Evolutionary conservation across 169 alveolate genomes (phyloP).

Genomic region (Besnoitia besnoiti): DNA sequence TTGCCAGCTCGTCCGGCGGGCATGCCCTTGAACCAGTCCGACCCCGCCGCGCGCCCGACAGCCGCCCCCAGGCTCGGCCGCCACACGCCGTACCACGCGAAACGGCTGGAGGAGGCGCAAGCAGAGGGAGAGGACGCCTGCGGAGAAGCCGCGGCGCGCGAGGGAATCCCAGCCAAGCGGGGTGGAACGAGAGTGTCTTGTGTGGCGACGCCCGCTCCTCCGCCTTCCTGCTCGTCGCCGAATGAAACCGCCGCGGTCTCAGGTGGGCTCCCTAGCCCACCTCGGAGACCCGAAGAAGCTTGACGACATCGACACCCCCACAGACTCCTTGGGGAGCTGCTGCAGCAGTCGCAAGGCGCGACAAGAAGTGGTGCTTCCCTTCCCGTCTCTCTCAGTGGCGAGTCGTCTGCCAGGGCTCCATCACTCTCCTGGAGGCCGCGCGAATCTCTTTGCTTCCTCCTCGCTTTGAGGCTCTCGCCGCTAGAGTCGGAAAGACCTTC

Average conservation of each 20-base stretch:
- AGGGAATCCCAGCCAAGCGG: not conserved
- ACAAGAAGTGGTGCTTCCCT: not conserved
- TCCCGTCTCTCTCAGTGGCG: not conserved
- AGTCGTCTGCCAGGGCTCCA: not conserved
- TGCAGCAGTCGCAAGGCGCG: too few relatives aligned
- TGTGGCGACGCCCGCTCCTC: too few relatives aligned
- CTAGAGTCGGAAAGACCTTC: not conserved
- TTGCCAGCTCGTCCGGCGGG: too few relatives aligned
- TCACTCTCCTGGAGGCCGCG: not conserved
- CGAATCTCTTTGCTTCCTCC: not conserved
- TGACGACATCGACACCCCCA: not conserved
- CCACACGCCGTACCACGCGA: constrained; percentile 45
- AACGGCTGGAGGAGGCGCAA: not conserved
- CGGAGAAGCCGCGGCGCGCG: not conserved
- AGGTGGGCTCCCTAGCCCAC: not conserved
- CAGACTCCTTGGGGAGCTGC: not conserved
- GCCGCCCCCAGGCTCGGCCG: constrained; percentile 23
- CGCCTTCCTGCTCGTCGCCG: too few relatives aligned
- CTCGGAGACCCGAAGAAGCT: not conserved
- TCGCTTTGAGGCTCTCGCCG: not conserved
- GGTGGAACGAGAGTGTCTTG: not conserved
- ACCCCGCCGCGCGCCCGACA: not conserved
- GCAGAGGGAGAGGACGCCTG: not conserved
- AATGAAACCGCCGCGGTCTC: not conserved
- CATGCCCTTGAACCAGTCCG: too few relatives aligned